A percentile compares a stretch with the other conserved stretches of the same genome.
Evolutionary conservation across 257 asterid species (phyloP).

Genomic region (Hygrophila difformis): DNA sequence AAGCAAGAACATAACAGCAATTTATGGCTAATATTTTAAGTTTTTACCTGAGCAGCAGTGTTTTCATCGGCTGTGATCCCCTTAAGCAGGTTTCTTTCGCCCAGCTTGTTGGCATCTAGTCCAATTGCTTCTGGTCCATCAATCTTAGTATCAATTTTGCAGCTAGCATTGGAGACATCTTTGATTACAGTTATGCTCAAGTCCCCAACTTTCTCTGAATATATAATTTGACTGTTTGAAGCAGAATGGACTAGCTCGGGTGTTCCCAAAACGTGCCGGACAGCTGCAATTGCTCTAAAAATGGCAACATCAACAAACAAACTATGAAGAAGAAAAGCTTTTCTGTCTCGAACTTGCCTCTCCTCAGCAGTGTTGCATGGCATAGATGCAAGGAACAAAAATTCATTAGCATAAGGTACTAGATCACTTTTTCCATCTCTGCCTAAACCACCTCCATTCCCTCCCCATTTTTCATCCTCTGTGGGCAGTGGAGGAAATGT

Average conservation of each 20-base stretch:
- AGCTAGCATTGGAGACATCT: slow-evolving; percentile 75
- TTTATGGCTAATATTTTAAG: slow-evolving; percentile 5
- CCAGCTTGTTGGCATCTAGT: slow-evolving; percentile 41
- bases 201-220: slow-evolving; percentile 68
- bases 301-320: slow-evolving; percentile 90
- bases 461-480: slow-evolving; percentile 96
- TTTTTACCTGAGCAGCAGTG: slow-evolving; percentile 86
- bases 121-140: slow-evolving; percentile 80
- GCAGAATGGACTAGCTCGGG: slow-evolving; percentile 42
- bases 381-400: slow-evolving; percentile 77
- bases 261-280: slow-evolving; percentile 52
- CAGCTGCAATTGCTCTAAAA: slow-evolving; percentile 72
- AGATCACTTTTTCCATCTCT: slow-evolving; percentile 77
- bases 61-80: slow-evolving; percentile 97
- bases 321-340: slow-evolving; percentile 93
- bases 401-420: slow-evolving; percentile 75
- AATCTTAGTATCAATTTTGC: slow-evolving; percentile 84
- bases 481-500: slow-evolving; percentile 74
- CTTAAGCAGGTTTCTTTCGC: slow-evolving; percentile 86
- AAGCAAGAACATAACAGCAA: slow-evolving; percentile 13
- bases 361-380: slow-evolving; percentile 95
- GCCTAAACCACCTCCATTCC: slow-evolving; percentile 95
- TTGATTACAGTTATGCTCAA: slow-evolving; percentile 59
- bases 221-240: slow-evolving; percentile 24
- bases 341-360: slow-evolving; percentile 88